Base-by-base conservation (phyloP, 2,329 filamentous ascomycete species). In the Zelopaecilomyces penicillatus region DNA sequence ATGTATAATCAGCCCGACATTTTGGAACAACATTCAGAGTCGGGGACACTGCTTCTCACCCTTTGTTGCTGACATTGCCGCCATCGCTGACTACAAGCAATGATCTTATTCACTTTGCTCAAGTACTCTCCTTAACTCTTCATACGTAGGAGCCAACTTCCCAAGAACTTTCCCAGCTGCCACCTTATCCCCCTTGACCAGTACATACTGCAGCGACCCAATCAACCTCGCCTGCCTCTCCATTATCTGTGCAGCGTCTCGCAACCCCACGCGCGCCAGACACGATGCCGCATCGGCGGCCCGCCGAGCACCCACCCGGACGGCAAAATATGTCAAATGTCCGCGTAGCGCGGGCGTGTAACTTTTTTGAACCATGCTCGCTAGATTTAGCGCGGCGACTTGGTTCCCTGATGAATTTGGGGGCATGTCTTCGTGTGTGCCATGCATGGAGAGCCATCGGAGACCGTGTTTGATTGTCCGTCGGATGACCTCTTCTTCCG, bases 401-500 rank as follows among this genome's bases (percentile, higher is more conserved):
- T 37, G 38, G 34, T 52, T 52, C 30, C 44, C 50, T n/a, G 40
- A 28, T 2, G 49, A 50, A 5, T 43, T 44, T 3, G 47, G 41
- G 8, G 50, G 50, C 47, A 52, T 45, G 12, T 42, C 42, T 19
- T 19, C 19, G 6, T 28, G 32, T 8, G 4, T 6, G 33, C 3
- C 28, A 4, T 38, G 29, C 42, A 45, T 47, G 6, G 42, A 30
- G 3, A 52, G 37, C 44, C 49, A 49, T 30, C 41, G 40, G 28
- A 46, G 42, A 6, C 42, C 49, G 31, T 36, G 43, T 29, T 41
- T 31, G 6, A 51, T 46, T 4, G 46, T 46, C 10, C 50, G 44
- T 19, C 41, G 30, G 31, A 52, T 51, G 30, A 50, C 45, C 2
- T 52, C 49, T n/a, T 51, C 49, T 29, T 52, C 50, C 7, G 43